A percentile compares a stretch with the other conserved stretches of the same genome.
These are phyloP conservation scores for Moringa oleifera DNA, from an alignment of 345 rosid genomes.

Conservation along the genomic window DNA sequence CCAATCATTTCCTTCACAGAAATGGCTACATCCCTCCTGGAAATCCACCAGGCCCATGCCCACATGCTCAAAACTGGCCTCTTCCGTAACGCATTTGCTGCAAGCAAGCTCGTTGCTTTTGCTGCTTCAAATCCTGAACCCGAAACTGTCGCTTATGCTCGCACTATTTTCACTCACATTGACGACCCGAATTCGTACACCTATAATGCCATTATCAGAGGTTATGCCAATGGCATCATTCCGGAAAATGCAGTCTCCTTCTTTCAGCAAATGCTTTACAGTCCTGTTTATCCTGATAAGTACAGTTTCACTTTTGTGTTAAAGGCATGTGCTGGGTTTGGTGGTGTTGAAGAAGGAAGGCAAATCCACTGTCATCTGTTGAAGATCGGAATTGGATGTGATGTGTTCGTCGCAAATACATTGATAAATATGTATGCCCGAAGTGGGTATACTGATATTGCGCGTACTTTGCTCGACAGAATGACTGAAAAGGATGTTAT, in stretches of 20 bases:
- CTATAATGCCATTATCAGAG: slow-evolving; percentile 37
- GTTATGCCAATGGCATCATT: slow-evolving; percentile 34
- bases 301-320: slow-evolving; percentile 38
- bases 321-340: slow-evolving; percentile 41
- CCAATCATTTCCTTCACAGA: slow-evolving; percentile 26
- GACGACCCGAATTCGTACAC: slow-evolving; percentile 33
- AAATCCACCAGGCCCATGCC: slow-evolving; percentile 45
- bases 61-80: slow-evolving; percentile 40
- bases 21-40: slow-evolving; percentile 26
- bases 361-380: slow-evolving; percentile 33
- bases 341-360: slow-evolving; percentile 35
- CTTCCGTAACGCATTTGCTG: slow-evolving; percentile 24
- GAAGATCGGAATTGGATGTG: slow-evolving; percentile 26
- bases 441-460: slow-evolving; percentile 25
- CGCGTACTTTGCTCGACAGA: slow-evolving; percentile 34
- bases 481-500: slow-evolving; percentile 38
- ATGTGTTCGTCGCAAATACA: slow-evolving; percentile 35
- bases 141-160: slow-evolving; percentile 36
- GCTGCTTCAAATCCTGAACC: slow-evolving; percentile 35
- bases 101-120: slow-evolving; percentile 38
- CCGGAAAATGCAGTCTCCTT: slow-evolving; percentile 22
- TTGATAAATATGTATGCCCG: slow-evolving; percentile 32
- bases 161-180: slow-evolving; percentile 30
- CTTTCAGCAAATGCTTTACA: slow-evolving; percentile 34
- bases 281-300: slow-evolving; percentile 32